Conservation (phyloP, 352 stramenopile species). For the Phytopythium cucurbitacearum region DNA sequence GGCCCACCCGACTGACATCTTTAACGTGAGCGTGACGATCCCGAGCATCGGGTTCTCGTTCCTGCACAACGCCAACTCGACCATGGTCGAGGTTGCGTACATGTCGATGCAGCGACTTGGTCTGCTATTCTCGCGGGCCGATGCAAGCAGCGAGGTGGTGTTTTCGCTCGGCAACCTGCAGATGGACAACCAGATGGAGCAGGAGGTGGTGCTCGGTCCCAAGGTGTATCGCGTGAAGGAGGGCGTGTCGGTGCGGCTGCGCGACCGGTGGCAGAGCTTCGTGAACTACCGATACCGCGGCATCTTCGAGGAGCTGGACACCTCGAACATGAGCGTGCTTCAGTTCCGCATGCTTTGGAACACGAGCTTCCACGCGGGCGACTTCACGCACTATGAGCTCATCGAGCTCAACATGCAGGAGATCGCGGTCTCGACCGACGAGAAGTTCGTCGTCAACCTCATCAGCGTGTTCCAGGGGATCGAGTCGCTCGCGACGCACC, state of each 20-base stretch:
- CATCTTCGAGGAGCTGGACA: slow-evolving; percentile 76
- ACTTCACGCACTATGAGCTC: slow-evolving; percentile 83
- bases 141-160: slow-evolving; percentile 75
- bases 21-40: slow-evolving; percentile 76
- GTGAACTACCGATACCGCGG: slow-evolving; percentile 82
- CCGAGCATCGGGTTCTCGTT: slow-evolving; percentile 82
- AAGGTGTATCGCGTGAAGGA: slow-evolving; percentile 84
- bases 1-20: slow-evolving; percentile 47
- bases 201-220: slow-evolving; percentile 74
- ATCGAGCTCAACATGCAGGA: slow-evolving; percentile 87
- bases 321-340: slow-evolving; percentile 62
- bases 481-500: slow-evolving; percentile 61
- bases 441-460: slow-evolving; percentile 89
- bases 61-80: slow-evolving; percentile 80
- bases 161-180: slow-evolving; percentile 84
- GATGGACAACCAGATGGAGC: slow-evolving; percentile 90
- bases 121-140: slow-evolving; percentile 71
- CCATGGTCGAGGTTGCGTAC: slow-evolving; percentile 85
- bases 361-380: slow-evolving; percentile 61
- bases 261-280: slow-evolving; percentile 80
- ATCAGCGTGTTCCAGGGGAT: slow-evolving; percentile 88
- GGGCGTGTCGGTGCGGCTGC: slow-evolving; percentile 78
- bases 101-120: slow-evolving; percentile 75
- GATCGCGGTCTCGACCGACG: slow-evolving; percentile 85
- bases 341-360: slow-evolving; percentile 89